Base-by-base conservation (phyloP, 495 filamentous ascomycete species). In the Penicillium riverlandense region DNA sequence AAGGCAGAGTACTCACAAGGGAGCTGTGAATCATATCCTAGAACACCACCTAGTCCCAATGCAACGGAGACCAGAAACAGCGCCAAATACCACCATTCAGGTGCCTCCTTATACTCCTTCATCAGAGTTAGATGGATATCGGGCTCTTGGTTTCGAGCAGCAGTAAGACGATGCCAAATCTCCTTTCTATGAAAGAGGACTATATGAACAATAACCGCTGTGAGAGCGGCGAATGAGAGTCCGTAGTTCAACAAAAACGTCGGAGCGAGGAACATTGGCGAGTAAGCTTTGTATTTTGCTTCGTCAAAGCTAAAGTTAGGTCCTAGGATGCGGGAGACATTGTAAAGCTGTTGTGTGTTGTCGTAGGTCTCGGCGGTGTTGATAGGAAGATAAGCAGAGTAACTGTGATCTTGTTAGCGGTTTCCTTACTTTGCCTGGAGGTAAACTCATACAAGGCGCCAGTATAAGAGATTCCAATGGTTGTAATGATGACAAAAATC, bases 201-300 rank as follows among this genome's bases (percentile, higher is more conserved):
- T 0, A 76, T 76, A 47, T 82, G 72, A 11, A 80, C 75, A 29
- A 84, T 55, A 15, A 78, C 59, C 3, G 77, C 72, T 5, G 75
- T 59, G 31, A 83, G 76, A 14, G 79, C 71, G 1, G 80, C 80
- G 47, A 84, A 84, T 0, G 77, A 80, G 0, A 84, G 56, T 1
- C 79, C 79, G 40, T 84, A 84, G 5, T 74, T 66, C 38, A 83
- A 53, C 29, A 76, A 70, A 50, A 83, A 84, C 0, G 77, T 79
- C 4, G 80, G 80, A 53, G 76, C 78, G 7, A 84, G 59, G 47
- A 80, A 84, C 11, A 82, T 65, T 1, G 79, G 79, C 7, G 79
- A 83, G 48, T 84, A 82, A 5, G 62, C 60, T 47, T 79, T 69
- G 55, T 82, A 82, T 8, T 71, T 74, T 40, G 59, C 59, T 42